Percentiles rank a stretch among this genome's conserved stretches.
Evolutionary conservation across 176 grass and related monocot species (phyloP).

Genomic region (Rhipidocladum racemiflorum): DNA sequence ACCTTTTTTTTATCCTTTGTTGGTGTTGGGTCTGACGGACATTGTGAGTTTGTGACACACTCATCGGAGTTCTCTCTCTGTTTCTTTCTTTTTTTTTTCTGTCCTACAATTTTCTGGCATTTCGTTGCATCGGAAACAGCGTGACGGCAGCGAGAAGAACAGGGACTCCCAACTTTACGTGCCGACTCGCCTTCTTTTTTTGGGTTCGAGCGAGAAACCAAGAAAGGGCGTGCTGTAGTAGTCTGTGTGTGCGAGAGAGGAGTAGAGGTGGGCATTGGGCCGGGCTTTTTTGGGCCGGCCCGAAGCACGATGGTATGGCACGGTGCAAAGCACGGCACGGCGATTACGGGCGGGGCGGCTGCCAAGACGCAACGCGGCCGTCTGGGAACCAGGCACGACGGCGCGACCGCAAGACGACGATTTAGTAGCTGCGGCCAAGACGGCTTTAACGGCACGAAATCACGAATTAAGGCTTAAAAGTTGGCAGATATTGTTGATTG

Average conservation of each 20-base stretch:
- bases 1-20: slow-evolving; percentile 18
- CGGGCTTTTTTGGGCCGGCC: too few relatives aligned
- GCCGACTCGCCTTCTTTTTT: slow-evolving; percentile 7
- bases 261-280: too few relatives aligned
- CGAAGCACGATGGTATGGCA: too few relatives aligned
- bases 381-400: too few relatives aligned
- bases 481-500: too few relatives aligned
- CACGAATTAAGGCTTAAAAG: too few relatives aligned
- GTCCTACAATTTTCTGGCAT: not conserved
- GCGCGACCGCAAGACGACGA: too few relatives aligned
- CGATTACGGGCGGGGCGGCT: too few relatives aligned
- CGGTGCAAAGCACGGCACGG: too few relatives aligned
- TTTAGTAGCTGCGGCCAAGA: too few relatives aligned
- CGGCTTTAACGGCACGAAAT: too few relatives aligned
- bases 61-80: not conserved
- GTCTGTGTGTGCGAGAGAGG: not conserved
- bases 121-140: slow-evolving; percentile 21
- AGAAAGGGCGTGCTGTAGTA: not conserved
- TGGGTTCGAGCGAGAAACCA: slow-evolving; percentile 25
- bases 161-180: slow-evolving; percentile 25
- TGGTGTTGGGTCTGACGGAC: not conserved
- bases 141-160: not conserved
- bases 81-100: not conserved
- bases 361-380: too few relatives aligned
- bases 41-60: not conserved